These are phyloP conservation scores for Cerrena zonata DNA, from an alignment of 1,284 basidiomycete species.

Conservation along the genomic window DNA sequence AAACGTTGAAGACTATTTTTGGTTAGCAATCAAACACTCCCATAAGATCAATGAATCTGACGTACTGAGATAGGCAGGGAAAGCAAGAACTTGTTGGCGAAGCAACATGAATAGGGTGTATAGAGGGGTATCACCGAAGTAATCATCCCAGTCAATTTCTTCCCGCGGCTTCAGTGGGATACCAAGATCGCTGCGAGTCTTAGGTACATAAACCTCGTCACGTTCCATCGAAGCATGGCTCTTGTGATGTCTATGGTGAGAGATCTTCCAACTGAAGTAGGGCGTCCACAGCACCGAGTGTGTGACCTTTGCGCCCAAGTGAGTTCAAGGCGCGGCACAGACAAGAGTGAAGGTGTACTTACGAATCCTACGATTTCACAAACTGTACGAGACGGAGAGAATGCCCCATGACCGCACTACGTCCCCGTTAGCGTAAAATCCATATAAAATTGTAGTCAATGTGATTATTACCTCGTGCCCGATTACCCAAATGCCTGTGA, in stretches of 20 bases:
- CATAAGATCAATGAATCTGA: slow-evolving; percentile 1
- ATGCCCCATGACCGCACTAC: slow-evolving; percentile 12
- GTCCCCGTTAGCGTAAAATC: neutral
- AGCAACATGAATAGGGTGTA: slow-evolving; percentile 51
- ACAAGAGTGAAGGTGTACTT: neutral
- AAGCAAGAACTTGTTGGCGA: slow-evolving; percentile 68
- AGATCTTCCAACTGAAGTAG: slow-evolving; percentile 37
- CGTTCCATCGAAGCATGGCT: slow-evolving; percentile 41
- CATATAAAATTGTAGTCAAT: no score
- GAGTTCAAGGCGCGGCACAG: neutral
- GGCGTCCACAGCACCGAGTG: slow-evolving; percentile 34
- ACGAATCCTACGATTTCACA: slow-evolving; percentile 11
- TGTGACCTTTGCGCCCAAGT: slow-evolving; percentile 15
- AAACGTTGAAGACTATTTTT: slow-evolving; percentile 50
- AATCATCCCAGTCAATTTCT: slow-evolving; percentile 47
- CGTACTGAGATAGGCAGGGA: slow-evolving; percentile 61
- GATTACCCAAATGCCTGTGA: slow-evolving; percentile 13
- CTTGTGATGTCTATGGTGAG: slow-evolving; percentile 35
- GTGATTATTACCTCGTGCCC: slow-evolving; percentile 8
- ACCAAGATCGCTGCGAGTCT: slow-evolving; percentile 47
- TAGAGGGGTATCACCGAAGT: slow-evolving; percentile 54
- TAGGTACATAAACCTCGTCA: slow-evolving; percentile 59
- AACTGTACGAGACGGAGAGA: slow-evolving; percentile 4
- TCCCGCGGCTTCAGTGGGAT: slow-evolving; percentile 33
- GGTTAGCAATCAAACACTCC: neutral